Evolutionary conservation across 2,329 filamentous ascomycete genomes (phyloP).

Genomic region (Zopfia rhizophila): DNA sequence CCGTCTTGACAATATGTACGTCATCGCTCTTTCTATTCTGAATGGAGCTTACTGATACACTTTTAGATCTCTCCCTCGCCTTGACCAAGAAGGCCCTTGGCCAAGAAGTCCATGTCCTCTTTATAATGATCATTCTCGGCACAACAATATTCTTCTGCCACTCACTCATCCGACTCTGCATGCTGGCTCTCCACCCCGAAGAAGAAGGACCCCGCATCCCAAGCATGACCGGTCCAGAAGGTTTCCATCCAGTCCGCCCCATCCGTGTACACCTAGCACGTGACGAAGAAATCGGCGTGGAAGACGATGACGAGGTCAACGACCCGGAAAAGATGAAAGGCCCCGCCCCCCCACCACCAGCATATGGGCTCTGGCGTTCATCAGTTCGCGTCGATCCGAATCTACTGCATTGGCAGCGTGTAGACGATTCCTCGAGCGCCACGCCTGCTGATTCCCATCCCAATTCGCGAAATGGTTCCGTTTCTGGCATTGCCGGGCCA

Average conservation of each 20-base stretch:
- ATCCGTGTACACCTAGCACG: conserved; percentile 80
- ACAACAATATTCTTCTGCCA: conserved; percentile 84
- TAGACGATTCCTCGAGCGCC: conserved; percentile 24
- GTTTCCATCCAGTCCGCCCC: conserved; percentile 76
- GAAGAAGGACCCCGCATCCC: conserved; percentile 47
- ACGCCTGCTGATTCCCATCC: conserved; percentile 9
- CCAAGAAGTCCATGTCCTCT: conserved; percentile 80
- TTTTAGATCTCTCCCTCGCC: conserved; percentile 75
- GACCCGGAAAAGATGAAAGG: conserved; percentile 34
- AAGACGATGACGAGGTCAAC: conserved; percentile 59
- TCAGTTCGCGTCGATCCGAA: conserved; percentile 85
- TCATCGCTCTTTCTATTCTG: conserved; percentile 26
- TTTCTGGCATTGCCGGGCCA: conserved; percentile 11
- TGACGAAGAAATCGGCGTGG: conserved; percentile 74
- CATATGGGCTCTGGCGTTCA: conserved; percentile 85
- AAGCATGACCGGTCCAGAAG: conserved; percentile 65
- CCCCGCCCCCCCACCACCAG: conserved; percentile 71
- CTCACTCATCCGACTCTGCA: conserved; percentile 76
- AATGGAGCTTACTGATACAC: conserved; percentile 16
- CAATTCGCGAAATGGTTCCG: conserved; percentile 12
- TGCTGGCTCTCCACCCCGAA: conserved; percentile 67
- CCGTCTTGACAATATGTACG: conserved; percentile 74
- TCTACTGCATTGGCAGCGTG: conserved; percentile 82
- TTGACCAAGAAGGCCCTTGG: conserved; percentile 71
- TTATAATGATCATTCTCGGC: conserved; percentile 80